Conservation (phyloP, 352 stramenopile genomes). For the Globisporangium spiculum region DNA sequence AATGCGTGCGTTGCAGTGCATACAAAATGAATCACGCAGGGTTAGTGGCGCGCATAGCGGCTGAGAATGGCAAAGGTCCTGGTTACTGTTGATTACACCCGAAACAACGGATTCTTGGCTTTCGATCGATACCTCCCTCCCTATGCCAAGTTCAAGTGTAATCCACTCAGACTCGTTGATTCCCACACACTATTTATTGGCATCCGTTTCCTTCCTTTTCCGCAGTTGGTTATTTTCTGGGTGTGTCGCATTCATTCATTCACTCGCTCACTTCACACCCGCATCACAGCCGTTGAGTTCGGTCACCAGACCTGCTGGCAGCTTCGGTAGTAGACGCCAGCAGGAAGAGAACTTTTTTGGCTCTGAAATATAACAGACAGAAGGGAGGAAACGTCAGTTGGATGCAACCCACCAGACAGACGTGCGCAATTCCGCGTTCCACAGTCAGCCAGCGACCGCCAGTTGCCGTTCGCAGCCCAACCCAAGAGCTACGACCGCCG, state of each 20-base stretch:
- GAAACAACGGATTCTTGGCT: not conserved
- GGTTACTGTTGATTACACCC: not conserved
- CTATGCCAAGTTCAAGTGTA: conserved; percentile 9
- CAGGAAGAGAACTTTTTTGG: not conserved
- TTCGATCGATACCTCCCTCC: not conserved
- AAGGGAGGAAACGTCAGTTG: not conserved
- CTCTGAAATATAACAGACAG: not conserved
- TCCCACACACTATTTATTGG: not conserved
- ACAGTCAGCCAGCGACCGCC: not conserved
- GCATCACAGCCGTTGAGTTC: not conserved
- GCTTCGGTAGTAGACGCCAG: not conserved
- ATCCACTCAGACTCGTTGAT: not conserved
- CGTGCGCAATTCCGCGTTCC: not conserved
- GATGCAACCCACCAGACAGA: not conserved
- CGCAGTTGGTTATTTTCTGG: not conserved
- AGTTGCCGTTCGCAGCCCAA: not conserved
- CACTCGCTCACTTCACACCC: not conserved
- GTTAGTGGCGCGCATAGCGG: not conserved
- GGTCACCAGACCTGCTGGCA: not conserved
- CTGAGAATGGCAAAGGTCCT: not conserved
- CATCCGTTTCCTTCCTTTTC: not conserved
- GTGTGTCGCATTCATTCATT: not conserved
- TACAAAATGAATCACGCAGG: not conserved
- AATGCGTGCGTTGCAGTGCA: not conserved
- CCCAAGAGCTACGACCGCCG: not conserved